Evolutionary conservation across 140 eudicot genomes (phyloP), one percentile per base, ranked within the genome.

Genomic region (Anethum foeniculum): DNA sequence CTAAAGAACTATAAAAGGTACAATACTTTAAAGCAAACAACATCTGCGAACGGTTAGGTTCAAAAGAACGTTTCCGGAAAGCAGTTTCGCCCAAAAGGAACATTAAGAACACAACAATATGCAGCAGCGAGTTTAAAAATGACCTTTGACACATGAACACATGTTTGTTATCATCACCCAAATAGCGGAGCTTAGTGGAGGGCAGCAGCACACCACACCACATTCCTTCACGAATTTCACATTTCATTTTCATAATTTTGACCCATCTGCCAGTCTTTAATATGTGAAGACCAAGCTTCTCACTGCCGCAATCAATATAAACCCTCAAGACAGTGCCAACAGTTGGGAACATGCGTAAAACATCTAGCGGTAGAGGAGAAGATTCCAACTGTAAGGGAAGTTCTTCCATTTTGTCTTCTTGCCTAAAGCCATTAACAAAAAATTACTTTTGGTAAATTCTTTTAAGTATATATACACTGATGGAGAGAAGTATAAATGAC

Each of bases 291-390:
- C 86, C 91, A 76, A 95, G 83, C 79, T 88, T 90, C 82, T 77
- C 90, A 46, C 51, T 85, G 82, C 86, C 39, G 54, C 68, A 80
- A 75, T 81, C 85, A 80, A 83, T 79, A 18, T 73, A 68, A 71
- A 95, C 90, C 86, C 96, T 85, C 51, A 95, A 84, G 73, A 90
- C 85, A 38, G 96, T 92, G 68, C 97, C 99, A 83, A 90, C 91
- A 69, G 86, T 6, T 38, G 97, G 99, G 73, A 95, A 95, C 62
- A 71, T 82, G 82, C 93, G 83, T 52, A 95, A 46, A 71, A 88
- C 56, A 56, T 89, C 93, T 88, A 97, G 87, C 79, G 91, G 52
- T 71, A 95, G 83, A 41, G 89, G 81, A 71, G 77, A 71, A 38
- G 68, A 71, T 85, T 88, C 97, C 82, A 92, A 80, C 23, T 86